A percentile compares a stretch with the other conserved stretches of the same genome.
phyloP scores from a whole-genome alignment of 139 green algal genomes.

The Zygnema cylindricum region DNA sequence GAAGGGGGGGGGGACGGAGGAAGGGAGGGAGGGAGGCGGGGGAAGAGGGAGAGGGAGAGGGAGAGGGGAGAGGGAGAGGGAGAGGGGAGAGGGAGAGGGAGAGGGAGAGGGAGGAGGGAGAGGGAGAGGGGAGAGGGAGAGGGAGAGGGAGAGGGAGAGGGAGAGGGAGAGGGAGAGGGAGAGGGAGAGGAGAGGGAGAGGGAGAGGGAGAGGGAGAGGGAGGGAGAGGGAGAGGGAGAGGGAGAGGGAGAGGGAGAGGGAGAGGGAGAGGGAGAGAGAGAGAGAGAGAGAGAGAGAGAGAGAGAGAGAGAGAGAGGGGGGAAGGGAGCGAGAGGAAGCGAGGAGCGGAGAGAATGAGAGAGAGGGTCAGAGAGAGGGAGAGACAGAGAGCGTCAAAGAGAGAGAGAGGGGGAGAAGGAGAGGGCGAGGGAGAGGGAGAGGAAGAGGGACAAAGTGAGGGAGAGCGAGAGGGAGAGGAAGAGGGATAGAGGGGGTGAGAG shows the following conservation, averaged over 20 bases:
- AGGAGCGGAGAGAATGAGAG: background rate
- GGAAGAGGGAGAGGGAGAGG: conserved; percentile 7
- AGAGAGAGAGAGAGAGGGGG: background rate
- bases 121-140: background rate
- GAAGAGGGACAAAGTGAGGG: background rate
- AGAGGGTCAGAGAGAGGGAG: background rate
- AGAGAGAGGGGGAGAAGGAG: background rate
- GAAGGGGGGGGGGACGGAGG: background rate
- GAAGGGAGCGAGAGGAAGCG: background rate
- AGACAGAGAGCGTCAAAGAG: conserved; percentile 3
- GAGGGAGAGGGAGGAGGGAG: background rate
- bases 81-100: background rate
- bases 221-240: background rate
- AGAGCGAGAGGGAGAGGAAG: background rate
- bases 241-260: too few species aligned
- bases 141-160: background rate
- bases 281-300: background rate
- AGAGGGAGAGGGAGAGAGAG: background rate
- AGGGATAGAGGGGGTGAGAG: background rate
- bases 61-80: background rate
- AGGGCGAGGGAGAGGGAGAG: background rate
- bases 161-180: background rate
- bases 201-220: background rate
- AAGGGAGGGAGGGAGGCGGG: background rate
- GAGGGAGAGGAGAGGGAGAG: background rate